Conservation (phyloP, 2,329 filamentous ascomycete genomes). For the Cladophialophora exuberans region DNA sequence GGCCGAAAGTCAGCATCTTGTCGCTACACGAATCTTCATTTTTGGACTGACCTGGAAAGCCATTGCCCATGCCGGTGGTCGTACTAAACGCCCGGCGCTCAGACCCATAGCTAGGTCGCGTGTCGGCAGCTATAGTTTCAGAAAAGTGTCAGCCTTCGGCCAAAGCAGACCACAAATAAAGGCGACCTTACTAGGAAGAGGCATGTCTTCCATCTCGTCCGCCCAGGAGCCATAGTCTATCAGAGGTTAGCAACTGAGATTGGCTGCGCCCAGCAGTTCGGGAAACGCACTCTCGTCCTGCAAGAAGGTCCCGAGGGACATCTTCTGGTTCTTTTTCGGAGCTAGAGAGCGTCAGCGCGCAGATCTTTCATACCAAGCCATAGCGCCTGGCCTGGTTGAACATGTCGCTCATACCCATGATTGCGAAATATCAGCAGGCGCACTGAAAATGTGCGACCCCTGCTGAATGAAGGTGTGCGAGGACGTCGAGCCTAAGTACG, state of each 20-base stretch:
- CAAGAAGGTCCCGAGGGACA: conserved; percentile 97
- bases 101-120: conserved; percentile 51
- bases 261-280: conserved; percentile 15
- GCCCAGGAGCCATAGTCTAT: conserved; percentile 88
- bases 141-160: background rate
- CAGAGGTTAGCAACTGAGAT: conserved; percentile 34
- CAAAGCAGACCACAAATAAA: background rate
- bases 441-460: conserved; percentile 19
- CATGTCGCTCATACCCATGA: conserved; percentile 30
- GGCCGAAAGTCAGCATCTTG: conserved; percentile 4
- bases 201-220: conserved; percentile 93
- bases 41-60: conserved; percentile 38
- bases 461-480: background rate
- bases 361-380: background rate
- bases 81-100: conserved; percentile 54
- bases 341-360: conserved; percentile 54
- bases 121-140: conserved; percentile 41
- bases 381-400: conserved; percentile 3
- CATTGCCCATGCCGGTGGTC: conserved; percentile 41
- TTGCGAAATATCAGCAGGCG: conserved; percentile 28
- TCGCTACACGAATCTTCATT: background rate
- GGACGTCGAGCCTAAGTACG: conserved; percentile 5
- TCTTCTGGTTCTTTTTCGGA: conserved; percentile 95
- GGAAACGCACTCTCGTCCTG: conserved; percentile 77
- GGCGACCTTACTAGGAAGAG: conserved; percentile 67